These are phyloP conservation scores for Aureobasidium sp. DNA, from an alignment of 2,329 filamentous ascomycete species.

Conservation along the genomic window DNA sequence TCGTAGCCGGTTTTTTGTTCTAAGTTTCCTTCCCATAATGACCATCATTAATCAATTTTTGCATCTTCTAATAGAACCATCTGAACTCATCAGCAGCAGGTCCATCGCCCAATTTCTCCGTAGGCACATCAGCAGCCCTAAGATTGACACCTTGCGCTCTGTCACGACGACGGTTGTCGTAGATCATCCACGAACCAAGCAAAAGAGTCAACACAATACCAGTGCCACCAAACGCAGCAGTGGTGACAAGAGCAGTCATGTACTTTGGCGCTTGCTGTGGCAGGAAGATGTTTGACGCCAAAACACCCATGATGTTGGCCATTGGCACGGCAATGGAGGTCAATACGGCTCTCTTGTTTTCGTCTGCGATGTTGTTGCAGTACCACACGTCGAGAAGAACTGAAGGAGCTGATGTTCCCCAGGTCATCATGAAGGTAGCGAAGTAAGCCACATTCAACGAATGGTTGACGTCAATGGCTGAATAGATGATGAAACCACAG, in stretches of 20 bases:
- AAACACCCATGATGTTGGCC: slow-evolving; percentile 68
- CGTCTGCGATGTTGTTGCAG: slow-evolving; percentile 76
- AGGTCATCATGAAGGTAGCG: slow-evolving; percentile 74
- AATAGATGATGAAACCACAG: slow-evolving; percentile 70
- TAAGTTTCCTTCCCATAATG: not conserved
- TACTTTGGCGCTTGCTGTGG: slow-evolving; percentile 58
- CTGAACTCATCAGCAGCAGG: slow-evolving; percentile 35
- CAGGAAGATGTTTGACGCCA: slow-evolving; percentile 60
- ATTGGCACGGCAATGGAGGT: slow-evolving; percentile 66
- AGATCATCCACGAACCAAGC: slow-evolving; percentile 56
- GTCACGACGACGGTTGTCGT: slow-evolving; percentile 57
- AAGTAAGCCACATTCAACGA: slow-evolving; percentile 63
- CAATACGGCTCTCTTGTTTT: slow-evolving; percentile 60
- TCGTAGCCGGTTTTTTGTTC: no score
- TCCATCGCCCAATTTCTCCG: slow-evolving; percentile 37
- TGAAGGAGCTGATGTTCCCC: slow-evolving; percentile 65
- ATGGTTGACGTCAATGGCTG: slow-evolving; percentile 54
- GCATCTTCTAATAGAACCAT: slow-evolving; percentile 28
- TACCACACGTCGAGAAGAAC: slow-evolving; percentile 64
- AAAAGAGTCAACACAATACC: slow-evolving; percentile 47
- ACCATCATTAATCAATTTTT: not conserved
- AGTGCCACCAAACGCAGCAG: slow-evolving; percentile 53
- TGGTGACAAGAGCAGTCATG: slow-evolving; percentile 56
- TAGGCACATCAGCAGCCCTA: slow-evolving; percentile 42
- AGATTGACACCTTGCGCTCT: slow-evolving; percentile 46